Conservation (phyloP, 75 land plant species). For the Picea glauca region DNA sequence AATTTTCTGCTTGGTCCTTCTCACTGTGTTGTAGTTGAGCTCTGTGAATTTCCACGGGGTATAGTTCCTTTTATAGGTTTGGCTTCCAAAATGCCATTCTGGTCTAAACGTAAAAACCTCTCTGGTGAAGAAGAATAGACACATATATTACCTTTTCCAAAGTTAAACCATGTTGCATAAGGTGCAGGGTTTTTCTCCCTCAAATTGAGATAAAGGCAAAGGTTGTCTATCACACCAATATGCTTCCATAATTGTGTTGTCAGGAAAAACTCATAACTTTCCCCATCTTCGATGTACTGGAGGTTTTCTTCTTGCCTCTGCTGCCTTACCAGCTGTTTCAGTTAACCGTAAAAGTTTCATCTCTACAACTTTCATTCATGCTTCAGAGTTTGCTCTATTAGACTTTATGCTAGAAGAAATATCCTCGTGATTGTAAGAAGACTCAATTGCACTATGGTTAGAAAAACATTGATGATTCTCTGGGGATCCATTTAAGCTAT, state of each 20-base stretch:
- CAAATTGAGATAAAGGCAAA: constrained; percentile 69
- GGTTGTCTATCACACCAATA: constrained; percentile 35
- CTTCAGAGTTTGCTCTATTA: constrained; percentile 8
- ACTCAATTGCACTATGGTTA: not conserved
- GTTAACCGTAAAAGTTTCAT: too few species aligned
- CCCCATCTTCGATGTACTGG: constrained; percentile 77
- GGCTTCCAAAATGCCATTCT: constrained; percentile 24
- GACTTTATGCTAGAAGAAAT: not conserved
- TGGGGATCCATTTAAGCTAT: not conserved
- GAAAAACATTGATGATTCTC: not conserved
- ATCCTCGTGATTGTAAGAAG: too few species aligned
- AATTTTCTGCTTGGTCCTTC: constrained; percentile 64
- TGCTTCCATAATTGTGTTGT: constrained; percentile 23
- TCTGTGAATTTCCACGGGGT: constrained; percentile 60
- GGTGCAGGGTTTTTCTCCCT: too few species aligned
- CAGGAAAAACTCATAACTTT: constrained; percentile 81
- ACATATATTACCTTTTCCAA: constrained; percentile 35
- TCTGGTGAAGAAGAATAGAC: constrained; percentile 96
- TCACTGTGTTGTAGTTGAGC: constrained; percentile 79
- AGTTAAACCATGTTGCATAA: too few species aligned
- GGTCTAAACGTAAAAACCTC: constrained; percentile 71
- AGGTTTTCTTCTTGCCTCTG: constrained; percentile 23
- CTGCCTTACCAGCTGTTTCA: not conserved
- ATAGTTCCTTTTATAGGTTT: too few species aligned
- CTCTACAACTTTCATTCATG: constrained; percentile 67